Evolutionary conservation across 2,329 filamentous ascomycete species (phyloP), one percentile per base, ranked within the genome.

Genomic region (Byssothecium circinans): DNA sequence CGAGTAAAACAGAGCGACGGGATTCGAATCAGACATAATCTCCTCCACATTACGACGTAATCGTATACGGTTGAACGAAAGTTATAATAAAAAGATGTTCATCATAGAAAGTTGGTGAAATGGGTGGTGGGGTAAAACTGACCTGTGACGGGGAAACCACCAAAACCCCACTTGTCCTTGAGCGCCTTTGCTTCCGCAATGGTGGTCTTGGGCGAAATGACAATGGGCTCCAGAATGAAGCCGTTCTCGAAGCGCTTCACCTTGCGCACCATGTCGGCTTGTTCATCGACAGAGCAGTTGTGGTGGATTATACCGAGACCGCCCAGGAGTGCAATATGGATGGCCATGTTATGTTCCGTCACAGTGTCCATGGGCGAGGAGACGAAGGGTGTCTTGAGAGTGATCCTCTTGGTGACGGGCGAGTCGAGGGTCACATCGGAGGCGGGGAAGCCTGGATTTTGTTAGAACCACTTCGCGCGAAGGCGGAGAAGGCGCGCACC

Each of bases 21-120:
- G 19, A 38, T 34, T 49, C 42, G 58, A 60, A 56, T 82, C 79
- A 82, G 74, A 74, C 74, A 81, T 70, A 74, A 73, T 73, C 73
- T 76, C 75, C 75, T 96, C 91, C 89, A 83, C 91, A 96, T 79
- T 81, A 89, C 88, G 82, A 82, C 85, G 78, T 81, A 81, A 86
- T 88, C 87, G 83, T 86, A 20, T 95, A 82, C 89, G 90, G 94
- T 92, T 92, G 94, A 99, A 99, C 94, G 94, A 99, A 99, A 99
- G 94, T 97, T 97, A 96, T 88, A 83, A 78, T 51, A 74, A 74
- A 82, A 80, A 78, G 76, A 81, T 79, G 74, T 71, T 83, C 94
- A 96, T 96, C 89, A 91, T 79, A 75, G 62, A 76, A 76, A 70
- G 46, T 43, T 45, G 39, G 20, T 42, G 41, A 35, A 17, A 20